Percentiles rank a stretch among this genome's conserved stretches.
These are phyloP conservation scores for Cryptococcus deneoformans DNA, from an alignment of 1,284 basidiomycete species.

Conservation along the genomic window DNA sequence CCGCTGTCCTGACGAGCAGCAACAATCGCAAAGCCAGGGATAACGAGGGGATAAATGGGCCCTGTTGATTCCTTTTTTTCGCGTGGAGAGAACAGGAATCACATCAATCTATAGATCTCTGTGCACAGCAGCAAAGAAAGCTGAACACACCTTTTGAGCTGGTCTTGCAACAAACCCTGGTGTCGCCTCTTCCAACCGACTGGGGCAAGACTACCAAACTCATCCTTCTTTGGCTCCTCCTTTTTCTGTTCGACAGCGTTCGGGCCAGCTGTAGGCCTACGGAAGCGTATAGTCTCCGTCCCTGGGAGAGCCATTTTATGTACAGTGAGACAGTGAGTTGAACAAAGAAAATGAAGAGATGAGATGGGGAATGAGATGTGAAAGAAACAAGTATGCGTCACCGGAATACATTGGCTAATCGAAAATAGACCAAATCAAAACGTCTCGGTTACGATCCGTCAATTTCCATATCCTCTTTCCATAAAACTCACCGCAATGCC, in stretches of 20 bases:
- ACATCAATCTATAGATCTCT: background rate
- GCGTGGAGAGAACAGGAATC: no score
- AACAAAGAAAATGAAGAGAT: background rate
- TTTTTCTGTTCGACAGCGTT: slow-evolving; percentile 27
- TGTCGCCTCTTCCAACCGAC: slow-evolving; percentile 46
- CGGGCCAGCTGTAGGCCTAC: slow-evolving; percentile 42
- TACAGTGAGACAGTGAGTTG: background rate
- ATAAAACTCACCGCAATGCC: background rate
- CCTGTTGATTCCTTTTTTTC: slow-evolving; percentile 26
- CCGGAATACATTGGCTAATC: background rate
- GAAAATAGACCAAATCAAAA: background rate
- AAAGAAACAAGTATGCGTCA: background rate
- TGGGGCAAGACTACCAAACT: slow-evolving; percentile 41
- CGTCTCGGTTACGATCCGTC: background rate
- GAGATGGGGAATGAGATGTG: background rate
- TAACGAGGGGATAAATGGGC: slow-evolving; percentile 78
- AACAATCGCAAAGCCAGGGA: slow-evolving; percentile 79
- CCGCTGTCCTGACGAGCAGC: slow-evolving; percentile 74
- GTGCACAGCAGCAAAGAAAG: no score
- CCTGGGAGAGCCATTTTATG: slow-evolving; percentile 37
- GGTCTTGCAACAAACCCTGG: slow-evolving; percentile 49
- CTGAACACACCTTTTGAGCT: slow-evolving; percentile 36
- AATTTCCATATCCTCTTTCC: background rate
- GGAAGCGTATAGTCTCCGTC: slow-evolving; percentile 46
- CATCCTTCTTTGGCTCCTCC: slow-evolving; percentile 30